phyloP scores from a whole-genome alignment of 352 stramenopile genomes.

The Pythium folliculosum region DNA sequence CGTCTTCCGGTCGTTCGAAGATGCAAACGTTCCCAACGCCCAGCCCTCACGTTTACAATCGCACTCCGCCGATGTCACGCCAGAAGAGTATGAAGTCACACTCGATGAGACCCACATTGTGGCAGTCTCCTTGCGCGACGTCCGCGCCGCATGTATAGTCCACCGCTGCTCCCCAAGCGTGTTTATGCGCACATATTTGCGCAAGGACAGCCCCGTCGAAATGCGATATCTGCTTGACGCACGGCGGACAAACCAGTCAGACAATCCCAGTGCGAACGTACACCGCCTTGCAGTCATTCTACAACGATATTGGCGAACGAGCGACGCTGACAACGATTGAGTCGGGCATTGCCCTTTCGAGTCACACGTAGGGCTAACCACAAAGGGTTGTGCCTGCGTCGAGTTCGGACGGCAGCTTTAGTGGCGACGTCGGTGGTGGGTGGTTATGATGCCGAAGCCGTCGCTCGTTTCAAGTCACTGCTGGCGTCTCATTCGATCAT shows the following conservation, averaged over 20 bases:
- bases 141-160: constrained; percentile 18
- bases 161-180: constrained; percentile 13
- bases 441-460: too few species aligned
- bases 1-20: constrained; percentile 1
- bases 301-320: constrained; percentile 5
- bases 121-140: constrained; percentile 20
- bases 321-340: neutral
- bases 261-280: neutral
- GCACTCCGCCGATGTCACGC: neutral
- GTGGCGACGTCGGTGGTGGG: too few species aligned
- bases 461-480: too few species aligned
- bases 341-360: too few species aligned
- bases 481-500: neutral
- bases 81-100: constrained; percentile 16
- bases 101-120: constrained; percentile 22
- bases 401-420: too few species aligned
- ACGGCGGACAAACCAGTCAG: constrained; percentile 1
- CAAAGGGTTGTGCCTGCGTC: too few species aligned
- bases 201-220: constrained; percentile 7
- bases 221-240: constrained; percentile 6
- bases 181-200: constrained; percentile 7
- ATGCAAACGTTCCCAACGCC: neutral
- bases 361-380: too few species aligned
- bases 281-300: constrained; percentile 12
- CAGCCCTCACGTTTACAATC: neutral